Evolutionary conservation across 2,329 filamentous ascomycete genomes (phyloP).

Genomic region (Sporothrix schenckii): DNA sequence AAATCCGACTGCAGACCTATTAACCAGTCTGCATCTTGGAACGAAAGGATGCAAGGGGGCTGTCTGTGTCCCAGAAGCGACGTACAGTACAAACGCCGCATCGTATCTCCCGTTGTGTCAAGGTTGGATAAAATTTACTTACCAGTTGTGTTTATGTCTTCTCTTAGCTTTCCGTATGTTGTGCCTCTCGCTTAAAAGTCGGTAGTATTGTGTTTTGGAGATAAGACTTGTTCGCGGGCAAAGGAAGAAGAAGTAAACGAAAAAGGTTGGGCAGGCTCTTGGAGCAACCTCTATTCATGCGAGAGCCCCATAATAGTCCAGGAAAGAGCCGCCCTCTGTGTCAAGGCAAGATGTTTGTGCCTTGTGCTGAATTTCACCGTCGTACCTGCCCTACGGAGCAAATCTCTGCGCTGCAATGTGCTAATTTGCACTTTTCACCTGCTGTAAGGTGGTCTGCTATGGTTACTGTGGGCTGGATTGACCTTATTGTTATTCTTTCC

Average conservation of each 20-base stretch:
- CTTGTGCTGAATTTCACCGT: neutral
- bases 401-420: neutral
- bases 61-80: neutral
- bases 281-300: neutral
- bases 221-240: neutral
- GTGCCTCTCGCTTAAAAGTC: neutral
- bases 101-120: neutral
- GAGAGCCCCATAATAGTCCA: neutral
- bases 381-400: neutral
- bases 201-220: neutral
- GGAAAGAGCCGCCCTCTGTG: neutral
- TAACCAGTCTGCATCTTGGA: neutral
- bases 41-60: neutral
- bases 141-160: neutral
- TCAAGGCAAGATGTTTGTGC: neutral
- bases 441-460: neutral
- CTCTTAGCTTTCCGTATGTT: neutral
- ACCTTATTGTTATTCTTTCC: conserved; percentile 1
- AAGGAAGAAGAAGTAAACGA: neutral
- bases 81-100: neutral
- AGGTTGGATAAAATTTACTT: neutral
- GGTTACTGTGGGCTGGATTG: neutral
- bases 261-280: neutral
- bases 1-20: neutral
- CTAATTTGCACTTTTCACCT: neutral